These are phyloP conservation scores for Arthrobotrys sinensis DNA, from an alignment of 2,329 filamentous ascomycete species.

Conservation along the genomic window DNA sequence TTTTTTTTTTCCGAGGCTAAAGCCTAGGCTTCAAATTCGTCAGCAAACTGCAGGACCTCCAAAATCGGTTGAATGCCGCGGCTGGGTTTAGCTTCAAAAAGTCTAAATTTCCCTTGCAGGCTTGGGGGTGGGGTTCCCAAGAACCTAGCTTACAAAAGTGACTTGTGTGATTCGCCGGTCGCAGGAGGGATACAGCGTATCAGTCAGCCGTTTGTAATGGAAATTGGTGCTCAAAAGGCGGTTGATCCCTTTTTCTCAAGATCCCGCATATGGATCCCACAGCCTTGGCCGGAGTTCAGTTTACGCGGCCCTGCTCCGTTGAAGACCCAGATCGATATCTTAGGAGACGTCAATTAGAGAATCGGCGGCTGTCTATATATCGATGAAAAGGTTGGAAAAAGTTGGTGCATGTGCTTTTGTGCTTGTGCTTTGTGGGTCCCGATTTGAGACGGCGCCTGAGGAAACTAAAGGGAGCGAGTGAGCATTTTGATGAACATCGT, in stretches of 20 bases:
- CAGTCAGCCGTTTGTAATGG: constrained; percentile 57
- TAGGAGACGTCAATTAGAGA: constrained; percentile 15
- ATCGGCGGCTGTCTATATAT: background rate
- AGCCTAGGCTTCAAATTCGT: constrained; percentile 16
- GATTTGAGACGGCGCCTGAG: background rate
- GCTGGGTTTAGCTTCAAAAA: constrained; percentile 24
- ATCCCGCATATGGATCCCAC: constrained; percentile 9
- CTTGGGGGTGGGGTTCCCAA: background rate
- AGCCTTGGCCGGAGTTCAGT: constrained; percentile 21
- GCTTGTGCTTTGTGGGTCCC: constrained; percentile 13
- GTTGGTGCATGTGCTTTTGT: background rate
- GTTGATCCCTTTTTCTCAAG: constrained; percentile 2
- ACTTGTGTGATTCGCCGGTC: constrained; percentile 39
- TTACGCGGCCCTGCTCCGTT: constrained; percentile 16
- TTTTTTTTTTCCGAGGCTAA: constrained; percentile 12
- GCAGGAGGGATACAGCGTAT: constrained; percentile 2
- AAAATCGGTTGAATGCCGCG: constrained; percentile 33
- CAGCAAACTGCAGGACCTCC: constrained; percentile 45
- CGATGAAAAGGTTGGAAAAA: constrained; percentile 7
- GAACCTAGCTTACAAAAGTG: constrained; percentile 54
- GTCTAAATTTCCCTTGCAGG: constrained; percentile 28
- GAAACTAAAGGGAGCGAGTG: too few relatives aligned
- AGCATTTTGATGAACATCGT: too few relatives aligned
- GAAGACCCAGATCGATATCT: background rate
- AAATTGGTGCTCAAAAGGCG: background rate